phyloP scores from a whole-genome alignment of 805 yeast genomes.

The Starmera quercuum region DNA sequence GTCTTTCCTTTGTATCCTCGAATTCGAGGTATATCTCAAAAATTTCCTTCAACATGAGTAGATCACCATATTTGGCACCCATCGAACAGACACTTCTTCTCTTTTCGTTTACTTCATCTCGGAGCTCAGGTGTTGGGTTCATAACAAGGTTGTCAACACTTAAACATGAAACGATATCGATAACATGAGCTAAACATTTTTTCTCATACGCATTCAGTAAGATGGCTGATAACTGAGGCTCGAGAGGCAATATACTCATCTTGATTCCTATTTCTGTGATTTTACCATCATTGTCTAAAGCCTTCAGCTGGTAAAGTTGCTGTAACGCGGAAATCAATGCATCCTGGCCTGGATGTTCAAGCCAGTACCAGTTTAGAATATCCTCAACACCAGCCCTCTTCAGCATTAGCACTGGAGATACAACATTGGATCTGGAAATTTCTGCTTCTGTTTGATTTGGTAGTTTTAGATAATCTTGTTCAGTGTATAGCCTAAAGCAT shows the following conservation, averaged over 20 bases:
- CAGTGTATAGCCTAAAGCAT: conserved; percentile 78
- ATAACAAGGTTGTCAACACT: conserved; percentile 84
- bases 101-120: conserved; percentile 79
- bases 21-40: conserved; percentile 47
- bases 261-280: conserved; percentile 75
- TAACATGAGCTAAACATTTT: conserved; percentile 46
- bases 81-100: conserved; percentile 62
- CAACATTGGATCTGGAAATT: conserved; percentile 77
- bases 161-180: conserved; percentile 87
- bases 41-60: conserved; percentile 73
- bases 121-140: conserved; percentile 68
- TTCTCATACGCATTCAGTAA: conserved; percentile 57
- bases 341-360: conserved; percentile 81
- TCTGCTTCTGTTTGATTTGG: conserved; percentile 88
- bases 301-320: conserved; percentile 71
- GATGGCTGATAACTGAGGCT: conserved; percentile 89
- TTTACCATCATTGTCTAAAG: conserved; percentile 67
- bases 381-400: conserved; percentile 81
- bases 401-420: conserved; percentile 76
- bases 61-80: conserved; percentile 76
- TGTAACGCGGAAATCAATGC: conserved; percentile 70
- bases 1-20: conserved; percentile 44
- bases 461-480: conserved; percentile 53
- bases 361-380: conserved; percentile 84
- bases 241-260: conserved; percentile 84